Conservation (phyloP, 768 basidiomycete genomes). For the Lactarius hengduanensis region DNA sequence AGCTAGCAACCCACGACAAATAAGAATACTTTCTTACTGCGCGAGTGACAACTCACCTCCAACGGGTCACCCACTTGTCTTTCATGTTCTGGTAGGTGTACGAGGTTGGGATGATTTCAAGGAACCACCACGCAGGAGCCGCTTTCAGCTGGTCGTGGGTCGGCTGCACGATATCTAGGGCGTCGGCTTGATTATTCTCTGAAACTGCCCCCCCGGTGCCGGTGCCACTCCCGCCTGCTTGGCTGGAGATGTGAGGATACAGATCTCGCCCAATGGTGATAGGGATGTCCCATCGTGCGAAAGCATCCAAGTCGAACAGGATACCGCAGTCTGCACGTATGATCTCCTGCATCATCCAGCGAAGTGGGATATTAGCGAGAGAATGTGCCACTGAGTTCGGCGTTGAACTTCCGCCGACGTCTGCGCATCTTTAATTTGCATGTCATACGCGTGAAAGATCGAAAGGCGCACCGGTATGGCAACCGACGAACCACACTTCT, state of each 20-base stretch:
- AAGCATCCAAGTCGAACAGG: slow-evolving; percentile 16
- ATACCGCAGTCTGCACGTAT: slow-evolving; percentile 12
- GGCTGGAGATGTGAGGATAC: neutral
- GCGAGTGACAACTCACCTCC: slow-evolving; percentile 45
- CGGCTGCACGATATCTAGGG: slow-evolving; percentile 45
- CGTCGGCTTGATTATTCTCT: slow-evolving; percentile 1
- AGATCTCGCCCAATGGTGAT: neutral
- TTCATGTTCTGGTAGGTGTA: slow-evolving; percentile 56
- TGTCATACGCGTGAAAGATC: neutral
- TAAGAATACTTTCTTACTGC: neutral
- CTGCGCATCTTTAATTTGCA: slow-evolving; percentile 1
- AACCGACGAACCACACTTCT: slow-evolving; percentile 29
- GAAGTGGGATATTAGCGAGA: slow-evolving; percentile 25
- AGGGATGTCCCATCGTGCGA: slow-evolving; percentile 23
- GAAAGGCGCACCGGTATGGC: slow-evolving; percentile 23
- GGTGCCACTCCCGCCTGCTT: neutral
- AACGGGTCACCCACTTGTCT: slow-evolving; percentile 53
- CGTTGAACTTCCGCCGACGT: slow-evolving; percentile 25
- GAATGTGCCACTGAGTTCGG: slow-evolving; percentile 8
- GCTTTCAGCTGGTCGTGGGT: slow-evolving; percentile 52
- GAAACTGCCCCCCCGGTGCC: neutral
- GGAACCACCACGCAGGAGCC: slow-evolving; percentile 60
- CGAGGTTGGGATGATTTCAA: slow-evolving; percentile 60
- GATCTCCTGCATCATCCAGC: slow-evolving; percentile 29
- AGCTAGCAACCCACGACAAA: slow-evolving; percentile 34